A percentile compares a stretch with the other conserved stretches of the same genome.
Evolutionary conservation across 495 filamentous ascomycete genomes (phyloP).

Genomic region (Tricharina praecox): DNA sequence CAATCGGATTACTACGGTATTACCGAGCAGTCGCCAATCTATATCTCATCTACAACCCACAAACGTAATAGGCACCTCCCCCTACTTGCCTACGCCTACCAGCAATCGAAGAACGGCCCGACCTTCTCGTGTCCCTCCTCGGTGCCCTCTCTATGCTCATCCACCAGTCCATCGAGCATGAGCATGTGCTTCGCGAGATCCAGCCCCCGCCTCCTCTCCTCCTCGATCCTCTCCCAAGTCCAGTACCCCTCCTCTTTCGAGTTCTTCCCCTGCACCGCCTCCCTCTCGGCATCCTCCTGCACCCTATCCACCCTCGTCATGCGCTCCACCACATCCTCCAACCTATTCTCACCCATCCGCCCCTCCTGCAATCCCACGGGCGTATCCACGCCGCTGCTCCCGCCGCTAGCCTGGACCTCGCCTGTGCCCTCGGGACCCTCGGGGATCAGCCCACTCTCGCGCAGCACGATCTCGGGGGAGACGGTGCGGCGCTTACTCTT

Average conservation of each 20-base stretch:
- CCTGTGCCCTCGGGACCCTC: slow-evolving; percentile 26
- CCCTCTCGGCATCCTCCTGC: slow-evolving; percentile 51
- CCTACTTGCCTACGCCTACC: no score
- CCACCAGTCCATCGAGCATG: slow-evolving; percentile 34
- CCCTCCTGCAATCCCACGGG: slow-evolving; percentile 11
- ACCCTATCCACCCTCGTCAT: slow-evolving; percentile 66
- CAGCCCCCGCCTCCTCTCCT: slow-evolving; percentile 39
- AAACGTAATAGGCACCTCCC: no score
- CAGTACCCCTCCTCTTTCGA: slow-evolving; percentile 32
- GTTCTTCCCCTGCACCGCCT: slow-evolving; percentile 41
- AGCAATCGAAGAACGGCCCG: slow-evolving; percentile 11
- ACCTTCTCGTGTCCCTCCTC: slow-evolving; percentile 29
- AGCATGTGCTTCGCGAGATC: slow-evolving; percentile 37
- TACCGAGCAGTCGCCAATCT: no score
- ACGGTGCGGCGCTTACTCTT: slow-evolving; percentile 78
- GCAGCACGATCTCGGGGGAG: slow-evolving; percentile 58
- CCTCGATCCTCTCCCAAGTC: slow-evolving; percentile 41
- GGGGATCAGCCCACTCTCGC: slow-evolving; percentile 51
- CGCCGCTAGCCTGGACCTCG: slow-evolving; percentile 25
- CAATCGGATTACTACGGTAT: no score
- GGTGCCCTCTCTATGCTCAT: slow-evolving; percentile 29
- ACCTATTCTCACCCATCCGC: slow-evolving; percentile 26
- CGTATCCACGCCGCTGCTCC: slow-evolving; percentile 1
- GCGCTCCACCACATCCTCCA: slow-evolving; percentile 67
- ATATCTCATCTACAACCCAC: no score